Evolutionary conservation across 257 asterid species (phyloP), one percentile per base, ranked within the genome.

Genomic region (Solanum pennellii): DNA sequence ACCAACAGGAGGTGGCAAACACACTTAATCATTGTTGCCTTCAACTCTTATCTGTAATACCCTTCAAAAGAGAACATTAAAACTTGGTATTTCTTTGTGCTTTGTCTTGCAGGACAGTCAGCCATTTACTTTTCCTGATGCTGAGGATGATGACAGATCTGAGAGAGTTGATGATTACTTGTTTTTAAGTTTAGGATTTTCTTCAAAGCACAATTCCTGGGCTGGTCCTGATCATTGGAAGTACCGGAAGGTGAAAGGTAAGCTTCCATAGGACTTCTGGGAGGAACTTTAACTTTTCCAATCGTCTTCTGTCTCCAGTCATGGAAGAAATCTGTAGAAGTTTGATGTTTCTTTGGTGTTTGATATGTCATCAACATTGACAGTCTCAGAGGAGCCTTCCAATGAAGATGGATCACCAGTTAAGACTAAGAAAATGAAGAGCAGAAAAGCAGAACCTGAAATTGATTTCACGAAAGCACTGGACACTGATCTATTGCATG

Each of bases 201-300:
- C 95, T 71, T 88, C 96, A 44, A 97, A 93, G 91, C 96, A 93
- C 89, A 97, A 97, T 92, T 94, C 98, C 16, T 97, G 99, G 99
- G 99, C 99, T 25, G 99, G 99, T 87, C 98, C 99, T 84, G 93
- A 92, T 89, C 99, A 97, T 56, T 97, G 99, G 99, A 97, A 96
- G 88, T 96, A 92, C 89, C 93, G 92, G 88, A 97, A 95, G 92
- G 91, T 87, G 44, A 93, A 93, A 94, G 99, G 99, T 94, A 89
- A 60, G 73, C 15, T 85, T 82, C 65, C 20, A 66, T 66, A 72
- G 88, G 87, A 87, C 87, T 90, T 75, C 11, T 12, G 33, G 13
- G 42, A 31, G 69, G 69, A 49, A 29, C 5, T 18, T 49, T 49
- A 49, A 47, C 44, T 31, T 82, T 29, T 49, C 11, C 45, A 79